Evolutionary conservation across 2,329 filamentous ascomycete species (phyloP), one percentile per base, ranked within the genome.

Genomic region (Diaporthe amygdali): DNA sequence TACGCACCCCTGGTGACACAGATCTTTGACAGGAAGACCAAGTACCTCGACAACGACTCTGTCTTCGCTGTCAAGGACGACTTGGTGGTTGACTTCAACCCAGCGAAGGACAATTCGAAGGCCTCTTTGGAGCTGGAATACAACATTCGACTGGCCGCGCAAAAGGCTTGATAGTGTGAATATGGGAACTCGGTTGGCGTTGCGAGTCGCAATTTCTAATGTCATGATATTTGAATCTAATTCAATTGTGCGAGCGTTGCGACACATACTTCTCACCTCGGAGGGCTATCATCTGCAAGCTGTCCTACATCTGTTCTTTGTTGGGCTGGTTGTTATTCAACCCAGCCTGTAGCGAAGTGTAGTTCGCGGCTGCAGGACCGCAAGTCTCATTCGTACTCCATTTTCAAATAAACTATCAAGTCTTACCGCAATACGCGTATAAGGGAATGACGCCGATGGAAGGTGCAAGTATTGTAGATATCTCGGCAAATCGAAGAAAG

Each of bases 1-100:
- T 78, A 77, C 69, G 74, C 78, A 69, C 77, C 76, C 10, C 63
- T 77, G 54, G 90, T 89, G 1, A 92, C 91, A 0, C 91, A 93
- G 77, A 91, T 93, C 70, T 93, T 92, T 76, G 89, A 92, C 77
- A 83, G 85, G 63, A 82, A 85, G 70, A 86, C 88, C 79, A 83
- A 86, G 68, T 90, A 91, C 74, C 83, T 92, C 3, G 73, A 74
- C 10, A 78, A 82, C 5, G 82, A 84, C 71, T 81, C 81, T 0
- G 81, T 82, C 5, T 82, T 80, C 37, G 82, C 81, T 12, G 82
- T 84, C 34, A 83, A 83, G 74, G 77, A 80, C 20, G 79, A 79
- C 22, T 74, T 84, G 14, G 63, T 82, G 5, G 77, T 83, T 0
- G 77, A 83, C 56, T 84, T 84, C 71, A 76, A 76, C 55, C 80